Evolutionary conservation across 495 filamentous ascomycete species (phyloP).

Genomic region (Podospora pseudocomata): DNA sequence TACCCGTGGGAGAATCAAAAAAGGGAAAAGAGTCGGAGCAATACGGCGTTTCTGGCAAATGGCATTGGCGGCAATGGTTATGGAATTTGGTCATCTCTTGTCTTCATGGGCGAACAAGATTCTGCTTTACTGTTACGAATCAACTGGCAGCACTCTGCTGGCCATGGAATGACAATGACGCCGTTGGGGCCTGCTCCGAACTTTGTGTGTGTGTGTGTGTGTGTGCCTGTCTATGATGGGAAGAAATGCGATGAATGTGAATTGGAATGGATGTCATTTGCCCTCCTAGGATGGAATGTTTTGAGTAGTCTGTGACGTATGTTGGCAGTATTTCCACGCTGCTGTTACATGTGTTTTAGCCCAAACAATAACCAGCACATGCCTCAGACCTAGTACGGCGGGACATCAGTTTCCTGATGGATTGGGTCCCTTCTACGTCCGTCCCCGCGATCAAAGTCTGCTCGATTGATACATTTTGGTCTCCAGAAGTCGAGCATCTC

Average conservation of each 20-base stretch:
- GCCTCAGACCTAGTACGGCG: not conserved
- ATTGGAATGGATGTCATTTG: no score
- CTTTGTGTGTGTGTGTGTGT: constrained; percentile 1
- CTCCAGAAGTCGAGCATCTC: constrained; percentile 14
- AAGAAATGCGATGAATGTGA: no score
- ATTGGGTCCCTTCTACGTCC: constrained; percentile 13
- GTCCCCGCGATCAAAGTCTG: constrained; percentile 13
- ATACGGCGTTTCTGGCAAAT: constrained; percentile 5
- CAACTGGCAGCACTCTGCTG: constrained; percentile 3
- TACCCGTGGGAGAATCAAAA: constrained; percentile 6
- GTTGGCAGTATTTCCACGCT: no score
- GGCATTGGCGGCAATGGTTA: constrained; percentile 11
- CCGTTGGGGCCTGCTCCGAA: constrained; percentile 1
- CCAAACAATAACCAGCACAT: no score
- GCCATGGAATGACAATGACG: constrained; percentile 6
- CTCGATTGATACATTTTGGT: constrained; percentile 15
- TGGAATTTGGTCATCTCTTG: constrained; percentile 4
- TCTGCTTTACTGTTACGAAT: constrained; percentile 4
- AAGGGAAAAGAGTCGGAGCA: not conserved
- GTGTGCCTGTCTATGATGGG: not conserved
- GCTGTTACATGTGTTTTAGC: no score
- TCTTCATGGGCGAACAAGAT: constrained; percentile 1
- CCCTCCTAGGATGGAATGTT: no score
- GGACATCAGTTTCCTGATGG: constrained; percentile 15
- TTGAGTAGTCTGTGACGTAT: no score